phyloP scores from a whole-genome alignment of 768 basidiomycete genomes.

The Thelephora aurantiotincta region DNA sequence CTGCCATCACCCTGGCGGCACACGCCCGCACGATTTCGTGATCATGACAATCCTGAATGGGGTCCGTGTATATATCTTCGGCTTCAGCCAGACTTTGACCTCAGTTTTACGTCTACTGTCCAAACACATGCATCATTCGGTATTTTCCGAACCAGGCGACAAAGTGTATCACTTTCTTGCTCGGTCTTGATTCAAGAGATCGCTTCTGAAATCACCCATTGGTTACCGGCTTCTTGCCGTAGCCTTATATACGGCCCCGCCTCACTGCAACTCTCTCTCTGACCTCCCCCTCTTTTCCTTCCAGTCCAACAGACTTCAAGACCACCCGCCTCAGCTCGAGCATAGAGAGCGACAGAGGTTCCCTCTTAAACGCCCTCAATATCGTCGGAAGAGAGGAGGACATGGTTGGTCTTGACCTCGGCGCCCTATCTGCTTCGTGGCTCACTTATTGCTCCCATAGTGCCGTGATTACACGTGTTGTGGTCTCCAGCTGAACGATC shows the following conservation, averaged over 20 bases:
- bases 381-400: constrained; percentile 61
- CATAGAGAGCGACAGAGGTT: constrained; percentile 43
- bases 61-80: no score
- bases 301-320: constrained; percentile 32
- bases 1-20: no score
- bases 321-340: constrained; percentile 35
- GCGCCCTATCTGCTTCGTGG: constrained; percentile 1
- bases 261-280: background rate
- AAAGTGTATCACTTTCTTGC: no score
- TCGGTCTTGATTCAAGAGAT: no score
- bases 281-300: background rate
- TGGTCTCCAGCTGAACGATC: constrained; percentile 59
- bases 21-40: no score
- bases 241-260: constrained; percentile 1
- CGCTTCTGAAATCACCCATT: no score
- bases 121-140: no score
- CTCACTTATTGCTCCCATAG: constrained; percentile 17
- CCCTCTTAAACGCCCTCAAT: constrained; percentile 51
- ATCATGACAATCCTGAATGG: no score
- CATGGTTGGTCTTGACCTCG: constrained; percentile 30
- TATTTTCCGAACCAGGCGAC: no score
- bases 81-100: no score
- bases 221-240: background rate
- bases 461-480: constrained; percentile 89
- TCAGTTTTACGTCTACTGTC: no score